Evolutionary conservation across 805 yeast species (phyloP), one percentile per base, ranked within the genome.

Genomic region (Metschnikowia bowlesiae): DNA sequence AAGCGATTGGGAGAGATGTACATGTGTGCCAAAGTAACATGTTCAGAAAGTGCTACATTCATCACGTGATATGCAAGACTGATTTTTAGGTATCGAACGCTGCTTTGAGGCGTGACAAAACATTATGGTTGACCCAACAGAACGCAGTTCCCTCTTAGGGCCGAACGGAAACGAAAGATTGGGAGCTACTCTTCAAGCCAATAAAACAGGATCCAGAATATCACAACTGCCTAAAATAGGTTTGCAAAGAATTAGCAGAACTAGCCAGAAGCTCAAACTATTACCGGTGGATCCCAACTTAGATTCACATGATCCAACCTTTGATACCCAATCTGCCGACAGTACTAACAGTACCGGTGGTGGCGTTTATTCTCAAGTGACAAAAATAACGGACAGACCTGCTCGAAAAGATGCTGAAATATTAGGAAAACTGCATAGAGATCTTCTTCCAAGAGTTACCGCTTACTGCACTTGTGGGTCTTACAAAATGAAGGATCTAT

Each of bases 401-500:
- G 97, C 97, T 0, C 75, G 97, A 58, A 85, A 83, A 56, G 98
- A 92, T 72, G 98, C 99, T 0, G 97, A 91, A 64, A 81, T 91
- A 46, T 73, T 94, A 51, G 96, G 97, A 3, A 94, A 91, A 65
- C 82, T 83, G 55, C 92, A 86, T 60, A 73, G 98, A 53, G 86
- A 86, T 33, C 70, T 89, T 53, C 75, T 94, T 49, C 98, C 99
- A 3, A 74, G 99, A 53, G 97, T 91, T 1, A 92, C 98, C 0
- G 96, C 97, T 2, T 94, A 90, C 64, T 92, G 98, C 69, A 92
- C 98, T 0, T 90, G 97, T 29, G 91, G 97, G 31, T 83, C 94
- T 26, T 94, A 91, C 63, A 82, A 82, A 56, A 88, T 94, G 96
- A 81, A 86, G 58, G 97, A 90, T 45, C 71, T 94, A 38, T 75